A percentile compares a stretch with the other conserved stretches of the same genome.
Evolutionary conservation across 139 green algal genomes (phyloP).

Genomic region (Tetratostichococcus sp.): DNA sequence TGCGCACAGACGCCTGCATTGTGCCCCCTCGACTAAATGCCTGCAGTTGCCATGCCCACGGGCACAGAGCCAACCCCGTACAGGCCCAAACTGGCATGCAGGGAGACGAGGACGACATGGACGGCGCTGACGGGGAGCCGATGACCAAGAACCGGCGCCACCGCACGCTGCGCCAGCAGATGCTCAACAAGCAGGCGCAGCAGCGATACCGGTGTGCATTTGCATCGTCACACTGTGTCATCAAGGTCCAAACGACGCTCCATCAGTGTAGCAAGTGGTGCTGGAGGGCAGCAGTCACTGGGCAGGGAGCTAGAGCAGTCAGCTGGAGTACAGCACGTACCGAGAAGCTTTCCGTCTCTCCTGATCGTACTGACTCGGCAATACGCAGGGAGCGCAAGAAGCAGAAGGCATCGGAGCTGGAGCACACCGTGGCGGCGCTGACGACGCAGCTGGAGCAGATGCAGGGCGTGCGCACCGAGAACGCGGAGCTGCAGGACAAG

Average conservation of each 20-base stretch:
- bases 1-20: no score
- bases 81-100: background rate
- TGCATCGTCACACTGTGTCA: no score
- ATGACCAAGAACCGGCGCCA: constrained; percentile 1
- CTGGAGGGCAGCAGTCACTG: no score
- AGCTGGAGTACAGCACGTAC: no score
- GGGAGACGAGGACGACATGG: background rate
- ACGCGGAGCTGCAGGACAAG: background rate
- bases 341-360: background rate
- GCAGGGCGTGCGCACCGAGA: background rate
- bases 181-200: background rate
- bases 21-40: no score
- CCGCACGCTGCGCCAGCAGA: background rate
- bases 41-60: no score
- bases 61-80: no score
- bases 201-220: background rate
- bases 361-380: background rate
- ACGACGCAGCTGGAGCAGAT: background rate
- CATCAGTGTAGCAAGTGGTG: no score
- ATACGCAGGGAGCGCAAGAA: constrained; percentile 50
- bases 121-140: background rate
- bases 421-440: background rate
- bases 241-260: no score
- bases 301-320: no score
- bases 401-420: constrained; percentile 39